Percentiles rank a stretch among this genome's conserved stretches.
Evolutionary conservation across 345 rosid genomes (phyloP).

Genomic region (Pistacia vera): DNA sequence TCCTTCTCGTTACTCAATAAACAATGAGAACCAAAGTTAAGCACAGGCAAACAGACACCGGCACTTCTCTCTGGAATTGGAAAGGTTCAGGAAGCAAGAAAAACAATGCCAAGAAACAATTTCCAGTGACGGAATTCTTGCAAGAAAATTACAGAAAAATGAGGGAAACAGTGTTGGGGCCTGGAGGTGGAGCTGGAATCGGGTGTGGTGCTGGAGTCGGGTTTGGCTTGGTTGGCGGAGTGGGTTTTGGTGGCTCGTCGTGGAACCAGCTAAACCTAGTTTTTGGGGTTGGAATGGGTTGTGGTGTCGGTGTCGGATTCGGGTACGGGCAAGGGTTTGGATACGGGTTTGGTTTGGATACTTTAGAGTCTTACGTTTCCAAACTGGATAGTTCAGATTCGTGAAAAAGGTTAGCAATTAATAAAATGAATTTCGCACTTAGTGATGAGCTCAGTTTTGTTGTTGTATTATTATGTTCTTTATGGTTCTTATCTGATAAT

Average conservation of each 20-base stretch:
- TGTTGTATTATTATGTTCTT: too few species aligned
- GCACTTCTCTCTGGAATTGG: conserved; percentile 34
- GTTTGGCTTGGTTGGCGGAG: conserved; percentile 44
- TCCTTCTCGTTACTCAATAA: not conserved
- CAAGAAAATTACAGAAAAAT: conserved; percentile 28
- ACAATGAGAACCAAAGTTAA: conserved; percentile 34
- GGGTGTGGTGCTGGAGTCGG: conserved; percentile 55
- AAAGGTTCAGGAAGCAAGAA: conserved; percentile 8
- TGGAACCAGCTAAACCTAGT: conserved; percentile 40
- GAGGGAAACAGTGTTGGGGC: conserved; percentile 38
- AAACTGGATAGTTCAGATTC: conserved; percentile 16
- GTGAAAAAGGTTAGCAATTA: conserved; percentile 6
- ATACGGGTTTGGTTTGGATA: conserved; percentile 32
- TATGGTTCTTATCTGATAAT: too few species aligned
- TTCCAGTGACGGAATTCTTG: conserved; percentile 41
- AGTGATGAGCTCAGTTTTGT: too few species aligned
- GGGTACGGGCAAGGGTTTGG: conserved; percentile 56
- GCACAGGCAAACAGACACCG: conserved; percentile 1
- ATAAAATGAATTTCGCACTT: not conserved
- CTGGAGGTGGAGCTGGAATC: conserved; percentile 46
- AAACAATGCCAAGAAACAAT: conserved; percentile 25
- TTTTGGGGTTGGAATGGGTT: conserved; percentile 49
- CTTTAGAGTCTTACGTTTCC: conserved; percentile 6
- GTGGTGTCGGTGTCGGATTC: conserved; percentile 48
- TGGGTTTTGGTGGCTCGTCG: conserved; percentile 43